Evolutionary conservation across 257 asterid species (phyloP).

Genomic region (Fraxinus quadrangulata): DNA sequence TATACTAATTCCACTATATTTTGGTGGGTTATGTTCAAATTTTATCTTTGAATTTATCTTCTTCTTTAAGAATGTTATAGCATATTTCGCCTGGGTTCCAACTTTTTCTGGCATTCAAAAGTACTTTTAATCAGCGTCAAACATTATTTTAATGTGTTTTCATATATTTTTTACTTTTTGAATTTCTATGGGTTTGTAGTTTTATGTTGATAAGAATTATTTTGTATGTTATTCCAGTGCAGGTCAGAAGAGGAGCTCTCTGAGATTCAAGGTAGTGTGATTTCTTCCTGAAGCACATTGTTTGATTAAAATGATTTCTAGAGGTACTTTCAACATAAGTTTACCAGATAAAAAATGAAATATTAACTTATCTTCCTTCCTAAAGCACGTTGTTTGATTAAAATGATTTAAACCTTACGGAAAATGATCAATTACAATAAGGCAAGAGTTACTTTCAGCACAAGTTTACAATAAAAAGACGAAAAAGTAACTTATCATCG

Average conservation of each 20-base stretch:
- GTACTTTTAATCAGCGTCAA: background rate
- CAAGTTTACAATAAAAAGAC: background rate
- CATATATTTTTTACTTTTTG: background rate
- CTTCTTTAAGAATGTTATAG: background rate
- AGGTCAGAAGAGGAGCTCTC: slow-evolving; percentile 99
- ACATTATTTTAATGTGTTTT: background rate
- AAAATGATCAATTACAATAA: background rate
- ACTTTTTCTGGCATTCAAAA: background rate
- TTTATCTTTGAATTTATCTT: background rate
- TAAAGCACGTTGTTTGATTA: background rate
- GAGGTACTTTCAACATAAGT: no score
- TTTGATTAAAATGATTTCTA: background rate
- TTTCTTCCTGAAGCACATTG: slow-evolving; percentile 5
- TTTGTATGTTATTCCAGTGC: slow-evolving; percentile 72
- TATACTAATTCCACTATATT: slow-evolving; percentile 76
- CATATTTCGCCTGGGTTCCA: background rate
- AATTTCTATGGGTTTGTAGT: background rate
- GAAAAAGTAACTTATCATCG: background rate
- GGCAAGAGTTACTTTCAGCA: no score
- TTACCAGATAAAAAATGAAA: no score
- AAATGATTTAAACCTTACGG: background rate
- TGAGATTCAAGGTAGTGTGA: slow-evolving; percentile 80
- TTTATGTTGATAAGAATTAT: slow-evolving; percentile 39
- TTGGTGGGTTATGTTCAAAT: slow-evolving; percentile 70
- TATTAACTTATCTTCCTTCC: background rate